These are phyloP conservation scores for Kodamaea lidongshanica DNA, from an alignment of 805 yeast species.

Conservation along the genomic window DNA sequence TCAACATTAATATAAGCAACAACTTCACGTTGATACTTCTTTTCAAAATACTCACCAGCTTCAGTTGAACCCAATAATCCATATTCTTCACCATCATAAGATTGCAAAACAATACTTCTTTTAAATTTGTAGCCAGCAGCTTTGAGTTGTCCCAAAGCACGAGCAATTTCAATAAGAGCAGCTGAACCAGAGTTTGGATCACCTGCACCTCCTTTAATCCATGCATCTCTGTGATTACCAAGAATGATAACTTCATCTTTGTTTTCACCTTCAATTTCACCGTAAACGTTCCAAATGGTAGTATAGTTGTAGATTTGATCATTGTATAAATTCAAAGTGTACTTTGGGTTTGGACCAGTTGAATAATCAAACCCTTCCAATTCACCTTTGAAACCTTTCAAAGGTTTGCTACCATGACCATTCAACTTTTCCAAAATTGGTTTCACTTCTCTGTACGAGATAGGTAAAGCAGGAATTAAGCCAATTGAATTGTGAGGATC, in stretches of 20 bases:
- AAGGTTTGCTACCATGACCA: conserved; percentile 27
- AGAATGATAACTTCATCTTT: conserved; percentile 35
- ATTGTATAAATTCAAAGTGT: conserved; percentile 35
- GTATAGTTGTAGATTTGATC: conserved; percentile 36
- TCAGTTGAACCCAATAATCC: conserved; percentile 54
- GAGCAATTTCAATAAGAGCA: conserved; percentile 34
- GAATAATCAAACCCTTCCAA: conserved; percentile 34
- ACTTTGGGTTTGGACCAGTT: conserved; percentile 34
- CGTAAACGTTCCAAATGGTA: conserved; percentile 39
- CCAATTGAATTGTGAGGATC: conserved; percentile 33
- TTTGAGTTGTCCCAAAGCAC: conserved; percentile 36
- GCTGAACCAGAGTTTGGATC: conserved; percentile 45
- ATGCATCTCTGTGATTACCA: conserved; percentile 43
- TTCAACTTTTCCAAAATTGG: conserved; percentile 38
- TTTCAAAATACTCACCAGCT: conserved; percentile 45
- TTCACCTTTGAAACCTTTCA: conserved; percentile 33
- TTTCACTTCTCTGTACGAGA: conserved; percentile 38
- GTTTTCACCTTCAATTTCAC: conserved; percentile 36
- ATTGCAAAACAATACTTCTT: conserved; percentile 32
- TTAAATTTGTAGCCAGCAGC: conserved; percentile 33
- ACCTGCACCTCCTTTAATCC: conserved; percentile 45
- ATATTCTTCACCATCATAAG: conserved; percentile 44
- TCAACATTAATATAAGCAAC: conserved; percentile 50
- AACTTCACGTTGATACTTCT: conserved; percentile 33
- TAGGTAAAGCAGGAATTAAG: conserved; percentile 38